Evolutionary conservation across 805 yeast species (phyloP), one percentile per base, ranked within the genome.

Genomic region (Starmerella khaoyaiensis): DNA sequence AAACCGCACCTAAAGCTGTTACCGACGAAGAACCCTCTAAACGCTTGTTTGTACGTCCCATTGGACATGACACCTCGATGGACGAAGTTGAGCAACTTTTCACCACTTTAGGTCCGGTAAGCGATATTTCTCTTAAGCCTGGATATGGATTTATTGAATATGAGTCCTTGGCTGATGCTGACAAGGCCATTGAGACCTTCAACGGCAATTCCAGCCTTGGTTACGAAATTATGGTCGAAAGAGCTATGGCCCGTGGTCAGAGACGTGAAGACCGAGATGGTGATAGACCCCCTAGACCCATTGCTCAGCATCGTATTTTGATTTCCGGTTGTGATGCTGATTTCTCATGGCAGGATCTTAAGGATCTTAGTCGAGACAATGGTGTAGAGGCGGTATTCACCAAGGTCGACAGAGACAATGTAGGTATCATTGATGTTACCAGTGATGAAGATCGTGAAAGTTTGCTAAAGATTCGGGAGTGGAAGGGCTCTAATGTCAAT

Each of bases 371-470:
- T 48, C 71, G 93, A 57, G 84, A 79, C 44, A 78, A 59, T 31
- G 62, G 55, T 31, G 62, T 61, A 29, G 61, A 57, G 34, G 58
- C 61, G 15, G 48, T 50, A 18, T 61, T 48, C 49, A 53, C 66
- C 19, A 59, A 58, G 39, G 58, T 60, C 19, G 64, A 58, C 32
- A 60, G 61, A 29, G 50, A 55, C 29, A 40, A 35, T 20, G 35
- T 39, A 19, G 66, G 61, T 39, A 45, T 90, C 65, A 97, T 97
- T 4, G 93, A 90, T 58, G 90, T 90, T 58, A 79, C 93, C 26
- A 76, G 87, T 23, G 74, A 93, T 17, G 94, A 81, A 41, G 98
- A 90, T 56, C 84, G 97, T 9, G 76, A 86, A 9, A 61, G 74
- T 53, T 94, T 87, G n/a, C 87, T 90, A 16, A 70, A 71, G 40